A percentile compares a stretch with the other conserved stretches of the same genome.
Conservation (phyloP, 2,329 filamentous ascomycete species). For the Aspergillus ochraceus region DNA sequence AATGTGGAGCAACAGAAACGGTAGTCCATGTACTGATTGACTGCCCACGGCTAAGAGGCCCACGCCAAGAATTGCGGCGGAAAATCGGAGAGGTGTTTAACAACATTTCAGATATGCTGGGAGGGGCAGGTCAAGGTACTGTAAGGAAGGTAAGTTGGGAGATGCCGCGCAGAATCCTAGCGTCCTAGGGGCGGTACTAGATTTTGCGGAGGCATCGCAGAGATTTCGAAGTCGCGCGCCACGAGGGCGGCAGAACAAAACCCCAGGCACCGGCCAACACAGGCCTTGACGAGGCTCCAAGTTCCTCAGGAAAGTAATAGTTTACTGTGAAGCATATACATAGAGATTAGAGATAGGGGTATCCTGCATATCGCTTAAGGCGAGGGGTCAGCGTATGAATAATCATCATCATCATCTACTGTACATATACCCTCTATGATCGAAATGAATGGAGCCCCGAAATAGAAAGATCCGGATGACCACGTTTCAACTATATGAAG, state of each 20-base stretch:
- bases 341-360: slow-evolving; percentile 18
- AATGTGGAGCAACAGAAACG: slow-evolving; percentile 20
- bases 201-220: slow-evolving; percentile 21
- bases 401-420: too few relatives aligned
- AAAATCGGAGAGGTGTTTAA: slow-evolving; percentile 22
- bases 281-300: slow-evolving; percentile 24
- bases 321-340: slow-evolving; percentile 19
- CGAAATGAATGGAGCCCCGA: too few relatives aligned
- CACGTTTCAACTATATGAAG: too few relatives aligned
- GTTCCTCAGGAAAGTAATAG: slow-evolving; percentile 22
- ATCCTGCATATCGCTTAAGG: slow-evolving; percentile 21
- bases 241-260: slow-evolving; percentile 16
- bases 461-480: too few relatives aligned
- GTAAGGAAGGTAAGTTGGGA: slow-evolving; percentile 12
- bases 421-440: too few relatives aligned
- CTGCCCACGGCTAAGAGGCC: slow-evolving; percentile 15
- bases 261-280: slow-evolving; percentile 17
- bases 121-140: slow-evolving; percentile 19
- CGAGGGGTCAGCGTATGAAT: slow-evolving; percentile 24
- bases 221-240: slow-evolving; percentile 23
- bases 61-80: slow-evolving; percentile 3
- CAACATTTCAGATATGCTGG: slow-evolving; percentile 24
- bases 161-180: slow-evolving; percentile 9
- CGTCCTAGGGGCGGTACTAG: slow-evolving; percentile 10
- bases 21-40: slow-evolving; percentile 21